Evolutionary conservation across 164 flowering plant genomes (phyloP).

Genomic region (Kalanchoe fedtschenkoi): DNA sequence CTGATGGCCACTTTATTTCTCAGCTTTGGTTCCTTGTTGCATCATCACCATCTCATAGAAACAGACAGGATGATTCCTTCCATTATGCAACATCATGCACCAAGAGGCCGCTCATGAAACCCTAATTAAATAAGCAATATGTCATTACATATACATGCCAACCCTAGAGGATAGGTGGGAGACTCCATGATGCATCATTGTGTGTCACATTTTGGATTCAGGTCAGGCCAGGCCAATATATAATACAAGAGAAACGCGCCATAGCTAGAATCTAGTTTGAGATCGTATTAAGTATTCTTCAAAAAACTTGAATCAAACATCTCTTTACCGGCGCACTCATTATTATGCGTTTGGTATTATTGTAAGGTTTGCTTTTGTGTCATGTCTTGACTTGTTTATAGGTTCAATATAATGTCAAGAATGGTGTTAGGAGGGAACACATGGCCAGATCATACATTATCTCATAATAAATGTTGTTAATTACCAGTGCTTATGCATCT

Average conservation of each 20-base stretch:
- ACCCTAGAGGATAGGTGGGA: not conserved
- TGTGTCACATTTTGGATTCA: not conserved
- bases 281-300: not conserved
- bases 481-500: no score
- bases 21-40: no score
- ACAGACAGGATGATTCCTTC: constrained; percentile 3
- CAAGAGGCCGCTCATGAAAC: not conserved
- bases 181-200: not conserved
- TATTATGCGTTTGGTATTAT: no score
- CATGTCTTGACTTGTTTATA: not conserved
- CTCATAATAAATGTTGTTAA: not conserved
- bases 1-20: no score
- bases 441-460: not conserved
- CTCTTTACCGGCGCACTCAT: not conserved
- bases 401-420: not conserved
- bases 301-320: not conserved
- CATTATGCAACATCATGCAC: no score
- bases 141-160: not conserved
- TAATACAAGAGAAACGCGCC: not conserved
- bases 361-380: not conserved
- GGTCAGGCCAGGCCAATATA: not conserved
- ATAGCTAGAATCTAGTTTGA: constrained; percentile 1
- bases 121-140: not conserved
- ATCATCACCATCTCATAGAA: not conserved
- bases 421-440: not conserved